phyloP scores from a whole-genome alignment of 2,329 filamentous ascomycete genomes.

The Apiospora sp. region DNA sequence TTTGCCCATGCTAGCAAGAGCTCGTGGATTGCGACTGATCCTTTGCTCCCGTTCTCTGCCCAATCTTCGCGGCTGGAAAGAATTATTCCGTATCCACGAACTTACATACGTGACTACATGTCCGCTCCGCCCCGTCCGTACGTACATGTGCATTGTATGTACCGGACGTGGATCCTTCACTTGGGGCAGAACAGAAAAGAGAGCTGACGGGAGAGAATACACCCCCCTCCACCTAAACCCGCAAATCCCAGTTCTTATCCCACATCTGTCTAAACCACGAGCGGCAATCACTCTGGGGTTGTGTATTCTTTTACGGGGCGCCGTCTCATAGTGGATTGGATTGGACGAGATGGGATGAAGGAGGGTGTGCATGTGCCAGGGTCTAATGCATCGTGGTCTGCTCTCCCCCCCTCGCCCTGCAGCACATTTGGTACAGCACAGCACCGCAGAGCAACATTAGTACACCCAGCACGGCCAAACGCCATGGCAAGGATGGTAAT shows the following conservation, averaged over 20 bases:
- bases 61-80: slow-evolving; percentile 2
- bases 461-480: slow-evolving; percentile 4
- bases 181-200: neutral
- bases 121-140: neutral
- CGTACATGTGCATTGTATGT: neutral
- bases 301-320: slow-evolving; percentile 22
- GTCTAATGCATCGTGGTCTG: slow-evolving; percentile 23
- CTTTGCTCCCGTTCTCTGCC: neutral
- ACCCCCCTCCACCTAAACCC: slow-evolving; percentile 16
- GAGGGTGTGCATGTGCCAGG: slow-evolving; percentile 23
- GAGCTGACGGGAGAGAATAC: neutral
- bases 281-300: slow-evolving; percentile 23
- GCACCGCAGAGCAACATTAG: neutral
- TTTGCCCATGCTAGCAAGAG: neutral
- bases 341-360: slow-evolving; percentile 15
- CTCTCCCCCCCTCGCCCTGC: slow-evolving; percentile 15
- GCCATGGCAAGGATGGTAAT: slow-evolving; percentile 15
- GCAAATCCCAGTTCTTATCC: slow-evolving; percentile 5
- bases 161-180: neutral
- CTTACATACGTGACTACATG: slow-evolving; percentile 1
- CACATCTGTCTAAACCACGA: slow-evolving; percentile 23
- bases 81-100: slow-evolving; percentile 14
- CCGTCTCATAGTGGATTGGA: slow-evolving; percentile 13
- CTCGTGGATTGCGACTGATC: neutral
- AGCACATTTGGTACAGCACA: slow-evolving; percentile 8